Conservation (phyloP, 2,329 filamentous ascomycete species). For the Phaeosphaeria sp. region DNA sequence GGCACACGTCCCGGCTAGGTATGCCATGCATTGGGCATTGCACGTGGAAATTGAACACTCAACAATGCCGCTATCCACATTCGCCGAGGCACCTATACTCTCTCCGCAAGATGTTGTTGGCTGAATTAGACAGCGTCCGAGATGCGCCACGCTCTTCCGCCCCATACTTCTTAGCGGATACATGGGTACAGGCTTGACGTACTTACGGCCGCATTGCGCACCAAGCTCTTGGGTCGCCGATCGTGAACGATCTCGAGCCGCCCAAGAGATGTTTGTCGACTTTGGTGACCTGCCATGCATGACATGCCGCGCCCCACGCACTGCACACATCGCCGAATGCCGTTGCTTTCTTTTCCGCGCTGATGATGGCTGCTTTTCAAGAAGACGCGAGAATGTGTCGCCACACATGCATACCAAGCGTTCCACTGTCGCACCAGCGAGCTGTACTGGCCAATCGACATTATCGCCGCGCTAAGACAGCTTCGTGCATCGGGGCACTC, state of each 20-base stretch:
- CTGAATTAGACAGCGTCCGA: neutral
- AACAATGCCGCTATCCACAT: neutral
- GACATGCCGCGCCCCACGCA: neutral
- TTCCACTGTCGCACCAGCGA: neutral
- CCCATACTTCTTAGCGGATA: neutral
- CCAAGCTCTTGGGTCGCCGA: neutral
- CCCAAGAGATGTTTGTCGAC: neutral
- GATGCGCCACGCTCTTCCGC: neutral
- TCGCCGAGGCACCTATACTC: neutral
- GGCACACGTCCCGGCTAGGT: neutral
- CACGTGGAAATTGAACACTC: slow-evolving; percentile 1
- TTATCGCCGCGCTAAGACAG: neutral
- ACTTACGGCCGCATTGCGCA: neutral
- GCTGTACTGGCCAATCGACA: neutral
- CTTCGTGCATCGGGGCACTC: too few species aligned
- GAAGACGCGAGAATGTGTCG: neutral
- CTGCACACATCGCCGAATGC: neutral
- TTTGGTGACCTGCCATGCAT: neutral
- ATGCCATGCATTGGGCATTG: neutral
- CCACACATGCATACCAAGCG: neutral
- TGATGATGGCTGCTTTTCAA: neutral
- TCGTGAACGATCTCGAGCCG: neutral
- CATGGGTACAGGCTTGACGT: neutral
- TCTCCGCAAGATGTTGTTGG: neutral
- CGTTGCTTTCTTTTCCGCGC: neutral